Base-by-base conservation (phyloP, 2,329 filamentous ascomycete genomes). In the Rhynchosporium graminicola region DNA sequence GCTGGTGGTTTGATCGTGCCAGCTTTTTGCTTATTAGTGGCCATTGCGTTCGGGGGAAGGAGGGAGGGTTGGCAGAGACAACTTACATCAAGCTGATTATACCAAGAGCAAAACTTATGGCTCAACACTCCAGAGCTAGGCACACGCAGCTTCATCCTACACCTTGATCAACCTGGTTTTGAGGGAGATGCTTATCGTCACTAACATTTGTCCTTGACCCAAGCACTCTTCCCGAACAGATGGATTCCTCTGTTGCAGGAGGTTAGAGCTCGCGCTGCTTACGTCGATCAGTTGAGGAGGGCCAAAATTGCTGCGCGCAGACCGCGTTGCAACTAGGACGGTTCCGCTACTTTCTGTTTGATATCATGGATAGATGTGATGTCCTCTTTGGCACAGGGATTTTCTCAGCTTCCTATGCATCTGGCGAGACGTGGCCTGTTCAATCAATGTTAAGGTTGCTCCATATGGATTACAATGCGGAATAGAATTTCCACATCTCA, bases 181-280 rank as follows among this genome's bases (percentile, higher is more conserved):
- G n/a, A 52, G 7, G 38, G 13, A 12, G 1, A 40, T 10, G 29
- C 7, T 8, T 28, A 15, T 40, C 28, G 36, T 20, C 28, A 54
- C 51, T 54, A 0, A 54, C 51, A 28, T 26, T 4, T 9, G 36
- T 7, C 15, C 12, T 5, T 42, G 51, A 54, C 51, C 28, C 51
- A 40, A 42, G n/a, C 51, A 54, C 51, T 54, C 51, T 36, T 54
- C 51, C 33, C 13, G 40, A 10, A 54, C 20, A 54, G 36, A 54
- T 42, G 28, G 9, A 28, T 38, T 36, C 51, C 26, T 13, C 51
- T 40, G 40, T 42, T 10, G 7, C 36, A 54, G 40, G 10, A 40
- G 15, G 7, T 20, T 10, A 26, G 20, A 38, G 36, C 40, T 54
- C 51, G 33, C 33, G 36, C 20, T 54, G 36, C 51, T 12, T 20